A percentile compares a stretch with the other conserved stretches of the same genome.
These are phyloP conservation scores for Saprolegnia diclina DNA, from an alignment of 352 stramenopile species.

Conservation along the genomic window DNA sequence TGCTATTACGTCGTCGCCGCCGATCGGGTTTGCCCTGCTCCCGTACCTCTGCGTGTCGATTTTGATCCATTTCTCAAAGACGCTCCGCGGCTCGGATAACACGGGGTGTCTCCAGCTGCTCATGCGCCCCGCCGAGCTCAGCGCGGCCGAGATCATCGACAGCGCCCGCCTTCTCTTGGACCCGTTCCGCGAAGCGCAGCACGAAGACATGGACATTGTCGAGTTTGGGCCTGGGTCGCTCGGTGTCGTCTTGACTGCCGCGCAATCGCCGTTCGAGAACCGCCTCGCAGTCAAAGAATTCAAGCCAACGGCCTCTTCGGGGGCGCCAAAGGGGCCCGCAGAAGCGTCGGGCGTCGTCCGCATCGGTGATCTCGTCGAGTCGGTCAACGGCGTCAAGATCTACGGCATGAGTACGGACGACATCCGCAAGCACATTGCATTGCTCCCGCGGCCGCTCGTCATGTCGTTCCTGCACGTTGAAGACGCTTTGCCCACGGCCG, in stretches of 20 bases:
- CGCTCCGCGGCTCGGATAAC: conserved; percentile 53
- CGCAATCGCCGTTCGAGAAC: conserved; percentile 41
- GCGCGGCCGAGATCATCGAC: conserved; percentile 33
- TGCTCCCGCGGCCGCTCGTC: conserved; percentile 56
- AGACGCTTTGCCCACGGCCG: conserved; percentile 9
- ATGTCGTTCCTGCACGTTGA: conserved; percentile 61
- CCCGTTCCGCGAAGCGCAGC: conserved; percentile 40
- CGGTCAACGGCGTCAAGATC: conserved; percentile 77
- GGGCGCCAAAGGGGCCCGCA: conserved; percentile 40
- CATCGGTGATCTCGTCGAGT: conserved; percentile 64
- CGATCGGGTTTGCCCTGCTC: conserved; percentile 49
- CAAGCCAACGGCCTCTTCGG: conserved; percentile 30
- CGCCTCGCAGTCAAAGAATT: conserved; percentile 76
- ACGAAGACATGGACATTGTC: conserved; percentile 44
- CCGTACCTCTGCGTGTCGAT: conserved; percentile 63
- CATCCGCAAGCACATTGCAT: conserved; percentile 68
- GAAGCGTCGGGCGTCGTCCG: conserved; percentile 53
- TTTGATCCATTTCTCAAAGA: conserved; percentile 47
- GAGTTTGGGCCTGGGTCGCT: conserved; percentile 56
- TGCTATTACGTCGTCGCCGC: conserved; percentile 30
- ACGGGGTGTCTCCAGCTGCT: conserved; percentile 66
- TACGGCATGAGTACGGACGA: conserved; percentile 65
- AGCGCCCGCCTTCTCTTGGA: conserved; percentile 58
- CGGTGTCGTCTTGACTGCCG: conserved; percentile 60
- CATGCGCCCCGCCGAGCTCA: conserved; percentile 47